Conservation (phyloP, 768 basidiomycete species). For the Sporobolomyces pararoseus region DNA sequence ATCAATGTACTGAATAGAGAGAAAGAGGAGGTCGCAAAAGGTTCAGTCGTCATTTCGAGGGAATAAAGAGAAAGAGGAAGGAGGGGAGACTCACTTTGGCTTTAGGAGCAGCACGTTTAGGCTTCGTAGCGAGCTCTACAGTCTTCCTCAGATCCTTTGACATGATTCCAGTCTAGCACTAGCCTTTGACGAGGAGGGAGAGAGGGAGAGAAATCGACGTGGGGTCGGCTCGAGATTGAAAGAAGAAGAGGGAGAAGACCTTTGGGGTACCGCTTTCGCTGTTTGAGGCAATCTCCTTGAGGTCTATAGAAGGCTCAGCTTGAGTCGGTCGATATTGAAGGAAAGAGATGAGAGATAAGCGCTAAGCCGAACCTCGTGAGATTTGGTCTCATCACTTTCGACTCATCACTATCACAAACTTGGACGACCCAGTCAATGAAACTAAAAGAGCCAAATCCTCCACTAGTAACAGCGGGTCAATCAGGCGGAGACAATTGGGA, state of each 20-base stretch:
- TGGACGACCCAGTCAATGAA: too few species aligned
- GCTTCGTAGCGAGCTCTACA: conserved; percentile 94
- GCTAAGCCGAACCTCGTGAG: too few species aligned
- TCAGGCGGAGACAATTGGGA: conserved; percentile 6
- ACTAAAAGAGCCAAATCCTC: too few species aligned
- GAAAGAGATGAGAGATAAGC: not conserved
- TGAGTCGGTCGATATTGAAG: too few species aligned
- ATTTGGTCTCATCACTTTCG: not conserved
- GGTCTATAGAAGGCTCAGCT: too few species aligned
- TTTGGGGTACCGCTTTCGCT: too few species aligned
- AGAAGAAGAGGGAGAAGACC: not conserved
- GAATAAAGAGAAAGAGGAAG: not conserved
- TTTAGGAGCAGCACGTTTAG: conserved; percentile 92
- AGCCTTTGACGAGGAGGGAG: not conserved
- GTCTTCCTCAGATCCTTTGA: conserved; percentile 57
- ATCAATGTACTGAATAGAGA: conserved; percentile 73
- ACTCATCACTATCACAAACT: too few species aligned
- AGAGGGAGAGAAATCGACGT: not conserved
- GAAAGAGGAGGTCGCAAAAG: too few species aligned
- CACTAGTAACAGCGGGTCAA: not conserved
- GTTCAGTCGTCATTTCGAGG: not conserved
- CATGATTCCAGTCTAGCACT: not conserved
- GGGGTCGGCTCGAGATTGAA: not conserved
- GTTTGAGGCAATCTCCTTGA: too few species aligned
- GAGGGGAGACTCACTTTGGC: conserved; percentile 63